phyloP scores from a whole-genome alignment of 305 asterid genomes.

The Stenogyne calaminthoides region DNA sequence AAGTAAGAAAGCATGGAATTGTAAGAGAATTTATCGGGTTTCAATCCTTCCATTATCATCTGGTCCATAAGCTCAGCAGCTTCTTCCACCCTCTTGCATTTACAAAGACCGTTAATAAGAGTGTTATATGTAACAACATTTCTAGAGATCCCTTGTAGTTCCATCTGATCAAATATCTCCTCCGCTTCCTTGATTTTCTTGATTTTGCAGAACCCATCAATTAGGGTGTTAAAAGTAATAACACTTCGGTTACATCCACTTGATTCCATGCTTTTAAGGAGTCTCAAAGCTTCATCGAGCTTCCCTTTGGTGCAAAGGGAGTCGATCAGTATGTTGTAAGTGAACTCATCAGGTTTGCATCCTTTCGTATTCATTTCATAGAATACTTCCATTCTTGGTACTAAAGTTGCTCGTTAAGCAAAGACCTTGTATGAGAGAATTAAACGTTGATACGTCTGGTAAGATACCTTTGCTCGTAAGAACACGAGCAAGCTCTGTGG shows the following conservation, averaged over 20 bases:
- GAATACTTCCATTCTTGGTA: slow-evolving; percentile 63
- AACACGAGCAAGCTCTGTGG: slow-evolving; percentile 63
- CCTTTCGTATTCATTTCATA: slow-evolving; percentile 76
- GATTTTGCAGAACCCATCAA: slow-evolving; percentile 82
- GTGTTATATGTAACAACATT: slow-evolving; percentile 77
- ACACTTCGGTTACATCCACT: slow-evolving; percentile 75
- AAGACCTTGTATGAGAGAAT: slow-evolving; percentile 79
- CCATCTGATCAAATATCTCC: slow-evolving; percentile 90
- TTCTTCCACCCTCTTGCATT: slow-evolving; percentile 68
- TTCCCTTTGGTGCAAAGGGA: slow-evolving; percentile 66
- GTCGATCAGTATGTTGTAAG: slow-evolving; percentile 83
- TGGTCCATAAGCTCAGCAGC: slow-evolving; percentile 94
- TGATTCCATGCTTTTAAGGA: slow-evolving; percentile 83
- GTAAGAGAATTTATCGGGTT: slow-evolving; percentile 76
- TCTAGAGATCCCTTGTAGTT: slow-evolving; percentile 75
- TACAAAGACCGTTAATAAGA: slow-evolving; percentile 81
- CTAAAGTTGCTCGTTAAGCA: slow-evolving; percentile 55
- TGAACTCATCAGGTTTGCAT: slow-evolving; percentile 85
- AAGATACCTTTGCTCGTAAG: slow-evolving; percentile 59
- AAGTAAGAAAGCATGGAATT: slow-evolving; percentile 79
- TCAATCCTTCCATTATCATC: slow-evolving; percentile 82
- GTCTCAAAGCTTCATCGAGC: slow-evolving; percentile 62
- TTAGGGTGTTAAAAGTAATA: slow-evolving; percentile 72
- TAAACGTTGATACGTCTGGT: slow-evolving; percentile 80
- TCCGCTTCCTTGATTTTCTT: slow-evolving; percentile 72